A percentile compares a stretch with the other conserved stretches of the same genome.
These are phyloP conservation scores for Plantago coronopus DNA, from an alignment of 305 asterid genomes.

Conservation along the genomic window DNA sequence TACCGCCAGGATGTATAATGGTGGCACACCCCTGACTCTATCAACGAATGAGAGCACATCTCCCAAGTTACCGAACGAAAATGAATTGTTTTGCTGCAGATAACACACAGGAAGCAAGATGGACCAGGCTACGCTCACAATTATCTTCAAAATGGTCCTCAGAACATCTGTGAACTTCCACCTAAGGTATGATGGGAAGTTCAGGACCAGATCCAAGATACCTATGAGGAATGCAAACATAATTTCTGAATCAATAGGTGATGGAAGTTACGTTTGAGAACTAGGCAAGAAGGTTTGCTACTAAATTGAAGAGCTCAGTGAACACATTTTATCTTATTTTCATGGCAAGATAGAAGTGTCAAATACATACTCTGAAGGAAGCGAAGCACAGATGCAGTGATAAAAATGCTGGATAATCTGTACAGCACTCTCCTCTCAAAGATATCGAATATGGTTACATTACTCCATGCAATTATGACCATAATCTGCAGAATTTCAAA, in stretches of 20 bases:
- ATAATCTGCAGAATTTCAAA: slow-evolving; percentile 56
- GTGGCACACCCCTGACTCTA: slow-evolving; percentile 82
- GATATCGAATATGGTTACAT: slow-evolving; percentile 53
- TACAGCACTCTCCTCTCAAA: slow-evolving; percentile 58
- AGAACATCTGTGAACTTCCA: slow-evolving; percentile 75
- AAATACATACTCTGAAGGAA: slow-evolving; percentile 72
- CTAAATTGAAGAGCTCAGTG: slow-evolving; percentile 12
- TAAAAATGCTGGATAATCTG: slow-evolving; percentile 76
- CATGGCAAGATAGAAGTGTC: background rate
- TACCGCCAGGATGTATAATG: slow-evolving; percentile 76
- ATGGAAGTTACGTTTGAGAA: slow-evolving; percentile 19
- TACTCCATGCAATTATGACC: slow-evolving; percentile 80
- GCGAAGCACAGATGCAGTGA: slow-evolving; percentile 91
- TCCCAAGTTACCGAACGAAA: slow-evolving; percentile 36
- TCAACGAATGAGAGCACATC: slow-evolving; percentile 58
- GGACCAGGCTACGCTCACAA: slow-evolving; percentile 83
- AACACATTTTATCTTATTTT: background rate
- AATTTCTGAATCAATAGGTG: slow-evolving; percentile 22
- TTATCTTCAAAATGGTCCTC: slow-evolving; percentile 74
- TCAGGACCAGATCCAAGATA: slow-evolving; percentile 75
- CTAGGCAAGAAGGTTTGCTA: background rate
- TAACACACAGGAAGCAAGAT: slow-evolving; percentile 74
- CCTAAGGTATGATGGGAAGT: slow-evolving; percentile 92
- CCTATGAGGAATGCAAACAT: slow-evolving; percentile 44
- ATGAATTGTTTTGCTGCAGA: slow-evolving; percentile 48